Base-by-base conservation (phyloP, 139 green algal genomes). In the Picochlorum costavermella region DNA sequence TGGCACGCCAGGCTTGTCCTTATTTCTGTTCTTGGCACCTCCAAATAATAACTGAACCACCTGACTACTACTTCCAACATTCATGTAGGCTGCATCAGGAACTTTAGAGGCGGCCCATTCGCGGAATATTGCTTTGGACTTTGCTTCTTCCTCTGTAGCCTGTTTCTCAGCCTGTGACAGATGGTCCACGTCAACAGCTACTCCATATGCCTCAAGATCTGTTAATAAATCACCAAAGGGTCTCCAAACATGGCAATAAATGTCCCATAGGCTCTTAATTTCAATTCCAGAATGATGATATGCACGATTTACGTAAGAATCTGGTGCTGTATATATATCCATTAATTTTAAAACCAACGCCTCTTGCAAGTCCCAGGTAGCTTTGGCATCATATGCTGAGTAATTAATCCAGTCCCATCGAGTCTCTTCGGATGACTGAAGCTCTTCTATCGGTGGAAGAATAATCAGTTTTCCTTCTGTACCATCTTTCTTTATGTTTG, bases 141-240 rank as follows among this genome's bases (percentile, higher is more conserved):
- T 62, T 56, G 69, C 50, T 61, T 81, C 70, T 63, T 95, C 84
- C 3, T 51, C 43, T 45, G 79, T 43, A 1, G 85, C 85, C 33
- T 67, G 64, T 51, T 63, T 40, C 68, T 87, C 33, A 28, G 75
- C 84, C 43, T 64, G 63, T 12, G 36, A 44, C 37, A 90, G 67
- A 63, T 90, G 80, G 23, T 58, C 72, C 57, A 70, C 61, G 70
- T 85, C 67, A 17, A 85, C 76, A 20, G 74, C 61, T 60, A 94
- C 71, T 50, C 87, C 83, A 28, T 68, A 67, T n/a, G 66, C 53
- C 77, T 98, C 93, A 90, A 98, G 95, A 62, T 92, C 80, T 1
- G 89, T 96, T 44, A 98, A 81, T 62, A 98, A 71, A 62, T 87
- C 76, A 4, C 92, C 93, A 83, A 97, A 96, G 4, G 83, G 81